phyloP scores from a whole-genome alignment of 371 early-diverging fungal species.

The Rhizopus stolonifer region DNA sequence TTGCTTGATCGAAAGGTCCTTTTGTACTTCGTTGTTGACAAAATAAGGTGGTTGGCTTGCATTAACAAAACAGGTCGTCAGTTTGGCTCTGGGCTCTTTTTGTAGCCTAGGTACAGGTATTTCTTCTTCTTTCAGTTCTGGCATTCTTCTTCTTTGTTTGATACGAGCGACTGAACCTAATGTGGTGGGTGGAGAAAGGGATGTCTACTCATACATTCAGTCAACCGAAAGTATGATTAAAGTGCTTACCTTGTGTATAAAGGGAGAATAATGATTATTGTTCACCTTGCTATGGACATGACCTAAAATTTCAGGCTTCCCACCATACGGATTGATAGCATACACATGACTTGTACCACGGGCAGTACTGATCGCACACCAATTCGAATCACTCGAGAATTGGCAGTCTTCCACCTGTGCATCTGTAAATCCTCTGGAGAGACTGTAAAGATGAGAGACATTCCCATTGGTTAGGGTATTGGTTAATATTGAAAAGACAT shows the following conservation, averaged over 20 bases:
- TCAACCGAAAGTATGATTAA: too few species aligned
- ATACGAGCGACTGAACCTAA: constrained; percentile 51
- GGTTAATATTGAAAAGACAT: constrained; percentile 57
- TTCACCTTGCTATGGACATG: constrained; percentile 52
- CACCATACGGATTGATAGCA: constrained; percentile 72
- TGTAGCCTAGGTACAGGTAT: neutral
- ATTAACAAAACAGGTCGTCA: constrained; percentile 39
- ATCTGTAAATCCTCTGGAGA: constrained; percentile 77
- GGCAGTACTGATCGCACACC: constrained; percentile 78
- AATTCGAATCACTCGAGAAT: constrained; percentile 72
- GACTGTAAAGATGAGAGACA: constrained; percentile 64
- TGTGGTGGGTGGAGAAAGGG: constrained; percentile 15
- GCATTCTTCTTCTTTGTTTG: constrained; percentile 54
- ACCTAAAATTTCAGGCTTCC: constrained; percentile 61
- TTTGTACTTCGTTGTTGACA: constrained; percentile 12
- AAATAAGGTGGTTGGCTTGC: constrained; percentile 31
- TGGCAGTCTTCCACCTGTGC: constrained; percentile 74
- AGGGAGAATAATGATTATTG: constrained; percentile 31
- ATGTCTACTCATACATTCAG: neutral
- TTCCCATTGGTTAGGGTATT: constrained; percentile 26
- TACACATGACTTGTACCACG: constrained; percentile 80
- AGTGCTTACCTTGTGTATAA: neutral
- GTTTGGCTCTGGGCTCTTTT: constrained; percentile 30
- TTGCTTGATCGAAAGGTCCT: constrained; percentile 25
- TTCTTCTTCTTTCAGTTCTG: constrained; percentile 24